phyloP scores from a whole-genome alignment of 2,329 filamentous ascomycete genomes.

The Cladophialophora exuberans region DNA sequence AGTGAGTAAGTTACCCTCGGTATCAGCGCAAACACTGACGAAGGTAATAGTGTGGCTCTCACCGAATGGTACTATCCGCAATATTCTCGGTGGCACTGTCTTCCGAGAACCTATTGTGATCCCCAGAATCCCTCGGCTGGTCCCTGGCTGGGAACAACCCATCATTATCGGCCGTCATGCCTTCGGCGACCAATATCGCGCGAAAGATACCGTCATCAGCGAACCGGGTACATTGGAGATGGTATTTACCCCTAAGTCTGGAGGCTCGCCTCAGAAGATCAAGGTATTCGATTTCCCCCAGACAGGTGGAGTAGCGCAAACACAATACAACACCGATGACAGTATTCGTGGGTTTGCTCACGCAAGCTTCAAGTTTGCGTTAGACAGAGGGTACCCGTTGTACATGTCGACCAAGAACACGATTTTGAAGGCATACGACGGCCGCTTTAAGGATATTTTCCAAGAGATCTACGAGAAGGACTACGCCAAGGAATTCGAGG shows the following conservation, averaged over 20 bases:
- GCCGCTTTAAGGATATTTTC: constrained; percentile 99
- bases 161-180: constrained; percentile 99
- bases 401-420: constrained; percentile 99
- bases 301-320: constrained; percentile 85
- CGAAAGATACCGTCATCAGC: constrained; percentile 84
- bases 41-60: constrained; percentile 82
- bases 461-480: constrained; percentile 88
- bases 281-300: constrained; percentile 89
- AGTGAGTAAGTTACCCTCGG: constrained; percentile 60
- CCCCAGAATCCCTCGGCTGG: constrained; percentile 84
- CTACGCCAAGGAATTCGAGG: constrained; percentile 88
- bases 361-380: constrained; percentile 92
- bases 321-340: constrained; percentile 98
- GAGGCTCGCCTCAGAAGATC: constrained; percentile 78
- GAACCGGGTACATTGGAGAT: constrained; percentile 88
- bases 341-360: constrained; percentile 95
- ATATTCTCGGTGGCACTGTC: constrained; percentile 84
- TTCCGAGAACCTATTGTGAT: constrained; percentile 99
- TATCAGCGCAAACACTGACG: constrained; percentile 12
- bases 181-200: constrained; percentile 97
- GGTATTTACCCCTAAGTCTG: constrained; percentile 79
- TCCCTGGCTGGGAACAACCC: constrained; percentile 97
- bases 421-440: constrained; percentile 98
- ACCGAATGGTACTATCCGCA: constrained; percentile 85
- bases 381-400: constrained; percentile 84